Base-by-base conservation (phyloP, 164 flowering plant genomes). In the Dillenia turbinata region DNA sequence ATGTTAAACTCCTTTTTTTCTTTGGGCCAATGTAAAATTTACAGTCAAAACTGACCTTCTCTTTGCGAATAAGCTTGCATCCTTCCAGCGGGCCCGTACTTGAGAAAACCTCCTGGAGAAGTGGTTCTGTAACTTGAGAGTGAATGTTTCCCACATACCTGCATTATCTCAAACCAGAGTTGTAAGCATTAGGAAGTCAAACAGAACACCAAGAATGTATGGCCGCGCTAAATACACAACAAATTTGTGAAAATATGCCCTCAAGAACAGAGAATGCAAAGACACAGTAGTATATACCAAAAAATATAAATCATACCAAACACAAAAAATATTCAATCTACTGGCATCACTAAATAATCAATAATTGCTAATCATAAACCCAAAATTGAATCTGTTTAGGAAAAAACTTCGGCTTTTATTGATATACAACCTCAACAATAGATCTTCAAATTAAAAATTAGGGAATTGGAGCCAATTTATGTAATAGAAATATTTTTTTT, bases 61-160 rank as follows among this genome's bases (percentile, higher is more conserved):
- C 81, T 68, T 80, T 80, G 16, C 79, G 63, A 12, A 80, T 78
- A 45, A 80, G 81, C 70, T 80, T 80, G 73, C 81, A 80, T 19
- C 84, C 73, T 72, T 80, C 84, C 64, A 80, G 70, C 14, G 74
- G 70, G 52, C 84, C 84, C n/a, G 82, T 73, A 56, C 73, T 75
- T 17, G 79, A 61, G 68, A 85, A 85, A 60, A 85, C 86, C 66
- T 83, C 87, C 54, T 79, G 84, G 52, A 85, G 85, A 64, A 85
- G 83, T 16, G 83, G 78, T 59, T 85, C 88, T 16, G 81, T 72
- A 9, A 79, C 83, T 64, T 79, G 79, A 5, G 78, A 69, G 62
- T 79, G 83, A 57, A 79, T 71, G 66, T 79, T 79, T 43, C 83
- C 83, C 14, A 79, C 83, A 71, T 77, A 79, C 46, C 83, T 79